Percentiles rank a stretch among this genome's conserved stretches.
phyloP scores from a whole-genome alignment of 805 yeast genomes.

The Kuraishia hungarica region DNA sequence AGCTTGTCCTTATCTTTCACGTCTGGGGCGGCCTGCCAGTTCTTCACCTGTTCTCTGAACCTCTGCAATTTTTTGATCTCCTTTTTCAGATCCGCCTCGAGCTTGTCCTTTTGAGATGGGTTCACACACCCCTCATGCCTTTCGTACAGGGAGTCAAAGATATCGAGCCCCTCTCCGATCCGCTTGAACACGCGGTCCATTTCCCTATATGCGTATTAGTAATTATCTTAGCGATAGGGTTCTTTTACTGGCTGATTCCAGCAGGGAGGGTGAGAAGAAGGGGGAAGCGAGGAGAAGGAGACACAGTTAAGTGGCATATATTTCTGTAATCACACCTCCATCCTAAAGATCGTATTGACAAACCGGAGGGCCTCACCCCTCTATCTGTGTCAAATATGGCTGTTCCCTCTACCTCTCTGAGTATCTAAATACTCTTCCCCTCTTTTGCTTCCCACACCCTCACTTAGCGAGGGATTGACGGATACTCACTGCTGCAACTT shows the following conservation, averaged over 20 bases:
- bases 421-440: neutral
- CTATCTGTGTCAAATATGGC: too few species aligned
- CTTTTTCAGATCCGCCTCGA: conserved; percentile 48
- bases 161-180: conserved; percentile 46
- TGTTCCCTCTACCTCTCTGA: neutral
- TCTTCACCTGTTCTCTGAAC: conserved; percentile 51
- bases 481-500: conserved; percentile 28
- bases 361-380: too few species aligned
- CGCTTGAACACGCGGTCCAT: conserved; percentile 57
- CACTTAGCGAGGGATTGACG: too few species aligned
- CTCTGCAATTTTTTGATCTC: conserved; percentile 53
- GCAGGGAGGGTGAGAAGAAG: too few species aligned
- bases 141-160: conserved; percentile 47
- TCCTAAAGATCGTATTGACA: too few species aligned
- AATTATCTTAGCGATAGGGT: neutral
- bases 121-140: conserved; percentile 41
- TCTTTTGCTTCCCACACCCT: neutral
- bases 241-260: too few species aligned
- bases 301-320: too few species aligned
- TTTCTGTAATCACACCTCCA: too few species aligned
- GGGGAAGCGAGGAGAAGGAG: too few species aligned
- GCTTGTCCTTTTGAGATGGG: conserved; percentile 45
- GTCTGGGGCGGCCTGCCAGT: conserved; percentile 47
- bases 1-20: conserved; percentile 37
- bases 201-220: conserved; percentile 25